phyloP scores from a whole-genome alignment of 1,284 basidiomycete genomes.

The Trametes pubescens region DNA sequence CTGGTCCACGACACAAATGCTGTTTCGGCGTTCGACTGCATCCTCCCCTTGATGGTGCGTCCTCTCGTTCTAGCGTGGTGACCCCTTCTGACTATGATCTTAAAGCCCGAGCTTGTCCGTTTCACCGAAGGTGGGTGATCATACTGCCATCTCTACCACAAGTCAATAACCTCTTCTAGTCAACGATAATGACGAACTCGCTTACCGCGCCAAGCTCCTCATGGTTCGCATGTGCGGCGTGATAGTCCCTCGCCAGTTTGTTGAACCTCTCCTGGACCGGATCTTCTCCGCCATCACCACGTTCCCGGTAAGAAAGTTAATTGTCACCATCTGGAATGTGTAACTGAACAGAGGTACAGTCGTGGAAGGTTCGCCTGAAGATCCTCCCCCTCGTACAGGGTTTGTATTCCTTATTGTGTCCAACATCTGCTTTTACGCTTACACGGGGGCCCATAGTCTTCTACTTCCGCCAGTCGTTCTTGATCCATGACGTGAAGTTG shows the following conservation, averaged over 20 bases:
- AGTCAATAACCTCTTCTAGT: conserved; percentile 47
- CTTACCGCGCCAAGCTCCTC: conserved; percentile 62
- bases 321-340: neutral
- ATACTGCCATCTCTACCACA: neutral
- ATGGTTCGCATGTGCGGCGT: conserved; percentile 81
- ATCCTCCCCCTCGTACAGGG: conserved; percentile 82
- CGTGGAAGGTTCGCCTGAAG: conserved; percentile 76
- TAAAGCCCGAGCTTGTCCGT: conserved; percentile 73
- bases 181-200: conserved; percentile 76
- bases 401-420: conserved; percentile 32
- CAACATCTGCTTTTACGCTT: neutral
- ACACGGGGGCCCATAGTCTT: conserved; percentile 54
- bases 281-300: conserved; percentile 73
- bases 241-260: conserved; percentile 63
- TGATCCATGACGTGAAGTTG: conserved; percentile 69
- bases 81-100: neutral
- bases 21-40: conserved; percentile 79
- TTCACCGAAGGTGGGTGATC: conserved; percentile 67
- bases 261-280: conserved; percentile 65
- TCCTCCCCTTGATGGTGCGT: conserved; percentile 78
- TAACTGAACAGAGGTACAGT: conserved; percentile 48
- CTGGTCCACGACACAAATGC: conserved; percentile 80
- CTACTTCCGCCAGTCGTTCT: conserved; percentile 76
- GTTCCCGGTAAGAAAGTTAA: conserved; percentile 60
- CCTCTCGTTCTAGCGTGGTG: neutral